These are phyloP conservation scores for Stagonosporopsis rhizophila DNA, from an alignment of 2,329 filamentous ascomycete genomes.

Conservation along the genomic window DNA sequence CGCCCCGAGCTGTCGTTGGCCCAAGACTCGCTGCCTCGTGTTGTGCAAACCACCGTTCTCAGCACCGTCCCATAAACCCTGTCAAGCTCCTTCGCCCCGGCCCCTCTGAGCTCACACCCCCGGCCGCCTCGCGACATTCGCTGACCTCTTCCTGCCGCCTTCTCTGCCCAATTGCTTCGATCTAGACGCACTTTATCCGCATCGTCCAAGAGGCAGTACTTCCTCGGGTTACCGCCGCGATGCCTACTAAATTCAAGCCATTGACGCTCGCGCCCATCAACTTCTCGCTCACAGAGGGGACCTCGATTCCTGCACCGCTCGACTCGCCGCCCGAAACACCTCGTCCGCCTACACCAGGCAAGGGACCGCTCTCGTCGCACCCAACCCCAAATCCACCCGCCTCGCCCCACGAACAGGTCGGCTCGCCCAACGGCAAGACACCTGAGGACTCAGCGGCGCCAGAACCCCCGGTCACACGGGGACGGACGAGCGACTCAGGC, in stretches of 20 bases:
- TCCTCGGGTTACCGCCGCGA: slow-evolving; percentile 22
- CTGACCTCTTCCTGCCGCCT: slow-evolving; percentile 23
- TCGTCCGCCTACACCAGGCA: slow-evolving; percentile 48
- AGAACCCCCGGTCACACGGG: slow-evolving; percentile 24
- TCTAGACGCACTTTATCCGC: slow-evolving; percentile 16
- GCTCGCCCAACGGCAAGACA: slow-evolving; percentile 28
- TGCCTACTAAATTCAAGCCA: slow-evolving; percentile 46
- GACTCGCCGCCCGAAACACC: slow-evolving; percentile 50
- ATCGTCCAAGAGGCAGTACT: slow-evolving; percentile 9
- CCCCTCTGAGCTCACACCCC: slow-evolving; percentile 40
- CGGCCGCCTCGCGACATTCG: slow-evolving; percentile 26
- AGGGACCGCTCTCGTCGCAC: slow-evolving; percentile 51
- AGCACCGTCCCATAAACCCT: slow-evolving; percentile 28
- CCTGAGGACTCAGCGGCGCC: slow-evolving; percentile 14
- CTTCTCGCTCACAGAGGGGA: slow-evolving; percentile 53
- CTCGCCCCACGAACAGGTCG: slow-evolving; percentile 32
- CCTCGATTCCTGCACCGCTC: slow-evolving; percentile 50
- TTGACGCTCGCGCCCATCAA: slow-evolving; percentile 49
- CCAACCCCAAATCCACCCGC: slow-evolving; percentile 46
- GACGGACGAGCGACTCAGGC: slow-evolving; percentile 39
- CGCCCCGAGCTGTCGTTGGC: slow-evolving; percentile 3
- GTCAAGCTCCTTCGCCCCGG: slow-evolving; percentile 32
- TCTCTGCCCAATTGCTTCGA: slow-evolving; percentile 27
- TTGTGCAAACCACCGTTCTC: slow-evolving; percentile 22
- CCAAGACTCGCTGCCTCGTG: slow-evolving; percentile 14